Percentiles rank a stretch among this genome's conserved stretches.
These are phyloP conservation scores for Striga hermonthica DNA, from an alignment of 305 asterid species.

Conservation along the genomic window DNA sequence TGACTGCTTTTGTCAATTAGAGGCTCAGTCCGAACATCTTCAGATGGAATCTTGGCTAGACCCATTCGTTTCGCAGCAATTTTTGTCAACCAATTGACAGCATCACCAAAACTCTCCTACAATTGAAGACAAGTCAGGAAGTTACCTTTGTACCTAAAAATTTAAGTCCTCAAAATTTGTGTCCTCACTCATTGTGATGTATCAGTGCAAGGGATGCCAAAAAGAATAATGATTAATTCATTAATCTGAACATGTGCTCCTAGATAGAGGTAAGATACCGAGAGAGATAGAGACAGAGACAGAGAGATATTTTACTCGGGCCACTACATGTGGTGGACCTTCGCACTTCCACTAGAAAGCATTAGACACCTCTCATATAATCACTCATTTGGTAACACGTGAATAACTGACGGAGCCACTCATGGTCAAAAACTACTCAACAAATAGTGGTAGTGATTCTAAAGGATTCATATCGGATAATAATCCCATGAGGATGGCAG, in stretches of 20 bases:
- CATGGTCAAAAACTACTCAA: neutral
- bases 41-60: conserved; percentile 35
- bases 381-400: no score
- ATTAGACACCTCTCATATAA: no score
- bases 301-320: no score
- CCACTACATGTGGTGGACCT: no score
- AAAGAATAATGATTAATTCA: neutral
- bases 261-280: no score
- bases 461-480: no score
- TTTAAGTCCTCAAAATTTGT: neutral
- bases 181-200: neutral
- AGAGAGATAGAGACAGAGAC: no score
- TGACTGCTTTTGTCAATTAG: conserved; percentile 41
- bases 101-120: conserved; percentile 87
- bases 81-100: conserved; percentile 79
- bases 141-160: neutral
- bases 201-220: neutral
- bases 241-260: neutral
- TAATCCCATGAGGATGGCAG: no score
- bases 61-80: conserved; percentile 56
- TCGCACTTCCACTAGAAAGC: no score
- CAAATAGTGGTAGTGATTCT: neutral
- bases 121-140: conserved; percentile 27
- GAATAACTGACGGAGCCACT: no score
- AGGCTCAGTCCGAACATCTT: conserved; percentile 41